Evolutionary conservation across 345 rosid species (phyloP), one percentile per base, ranked within the genome.

Genomic region (Citrus unshiu): DNA sequence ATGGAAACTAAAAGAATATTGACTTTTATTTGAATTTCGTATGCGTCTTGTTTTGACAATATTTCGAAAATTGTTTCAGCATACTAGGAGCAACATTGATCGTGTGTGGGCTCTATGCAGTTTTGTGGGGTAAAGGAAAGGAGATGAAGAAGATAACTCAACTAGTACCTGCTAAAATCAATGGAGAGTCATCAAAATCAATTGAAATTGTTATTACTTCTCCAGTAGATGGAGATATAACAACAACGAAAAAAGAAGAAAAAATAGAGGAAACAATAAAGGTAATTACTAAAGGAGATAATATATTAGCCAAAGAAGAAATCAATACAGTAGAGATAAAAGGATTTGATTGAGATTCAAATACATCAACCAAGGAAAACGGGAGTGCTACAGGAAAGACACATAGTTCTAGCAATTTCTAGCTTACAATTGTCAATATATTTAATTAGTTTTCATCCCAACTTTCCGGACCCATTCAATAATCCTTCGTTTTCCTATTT

Each of bases 101-200:
- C 13, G 77, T 91, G 18, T 73, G 77, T 8, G 90, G 92, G 9
- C 12, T 88, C 6, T 92, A 90, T 70, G 62, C 32, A 40, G 93
- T 91, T 73, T 61, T 87, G n/a, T 92, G 93, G 94, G 89, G 88
- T 7, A 83, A 90, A 65, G n/a, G 62, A 59, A 81, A 80, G 40
- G 93, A 88, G 83, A 81, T 37, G 73, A 79, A 76, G 78, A 74
- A 68, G 72, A 59, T 49, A 30, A 43, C 35, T 39, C 75, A 70
- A 32, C 30, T 73, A 24, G 18, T 7, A 4, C 72, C 78, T 21
- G 22, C 75, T 0, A 67, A 32, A 70, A 54, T 22, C 43, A 49
- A 29, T 2, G 4, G 0, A 35, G 67, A 49, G 70, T 62, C 59
- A 75, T 62, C 59, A 37, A 19, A 75, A 61, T 18, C 35, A 13